Conservation (phyloP, 2,329 filamentous ascomycete genomes). For the Leptosphaerulina australis region DNA sequence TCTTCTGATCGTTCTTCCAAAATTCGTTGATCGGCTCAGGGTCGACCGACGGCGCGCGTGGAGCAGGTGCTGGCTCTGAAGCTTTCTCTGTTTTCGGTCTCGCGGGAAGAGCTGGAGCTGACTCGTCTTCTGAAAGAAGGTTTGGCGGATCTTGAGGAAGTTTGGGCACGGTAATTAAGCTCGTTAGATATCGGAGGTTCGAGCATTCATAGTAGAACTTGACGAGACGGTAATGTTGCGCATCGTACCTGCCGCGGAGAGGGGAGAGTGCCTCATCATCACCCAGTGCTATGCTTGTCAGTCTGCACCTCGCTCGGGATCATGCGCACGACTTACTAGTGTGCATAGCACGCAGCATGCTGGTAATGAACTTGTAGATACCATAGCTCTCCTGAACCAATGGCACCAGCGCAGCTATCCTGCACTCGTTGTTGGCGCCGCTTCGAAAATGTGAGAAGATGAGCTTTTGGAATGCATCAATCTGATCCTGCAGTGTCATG, state of each 20-base stretch:
- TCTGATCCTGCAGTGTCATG: constrained; percentile 96
- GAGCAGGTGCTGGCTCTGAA: constrained; percentile 66
- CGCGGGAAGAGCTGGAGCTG: constrained; percentile 79
- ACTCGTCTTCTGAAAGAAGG: constrained; percentile 79
- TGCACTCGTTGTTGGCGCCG: constrained; percentile 92
- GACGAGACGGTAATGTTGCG: constrained; percentile 93
- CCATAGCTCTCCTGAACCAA: constrained; percentile 98
- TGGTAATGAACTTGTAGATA: constrained; percentile 99
- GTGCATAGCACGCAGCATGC: constrained; percentile 98
- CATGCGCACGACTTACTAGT: constrained; percentile 65
- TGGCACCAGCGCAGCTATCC: constrained; percentile 90
- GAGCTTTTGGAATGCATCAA: constrained; percentile 97
- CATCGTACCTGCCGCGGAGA: constrained; percentile 85
- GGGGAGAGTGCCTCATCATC: constrained; percentile 92
- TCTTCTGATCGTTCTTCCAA: constrained; percentile 90
- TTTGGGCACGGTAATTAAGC: constrained; percentile 93
- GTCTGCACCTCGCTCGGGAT: neutral
- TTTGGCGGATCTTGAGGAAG: constrained; percentile 93
- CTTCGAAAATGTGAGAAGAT: constrained; percentile 96
- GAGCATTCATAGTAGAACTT: constrained; percentile 99
- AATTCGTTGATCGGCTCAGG: constrained; percentile 97
- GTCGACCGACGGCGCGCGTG: constrained; percentile 72
- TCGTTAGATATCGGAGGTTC: constrained; percentile 94
- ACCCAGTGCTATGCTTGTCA: constrained; percentile 69
- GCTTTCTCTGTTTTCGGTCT: constrained; percentile 74